phyloP scores from a whole-genome alignment of 192 early-diverging fungal species.

The Podila horticola region DNA sequence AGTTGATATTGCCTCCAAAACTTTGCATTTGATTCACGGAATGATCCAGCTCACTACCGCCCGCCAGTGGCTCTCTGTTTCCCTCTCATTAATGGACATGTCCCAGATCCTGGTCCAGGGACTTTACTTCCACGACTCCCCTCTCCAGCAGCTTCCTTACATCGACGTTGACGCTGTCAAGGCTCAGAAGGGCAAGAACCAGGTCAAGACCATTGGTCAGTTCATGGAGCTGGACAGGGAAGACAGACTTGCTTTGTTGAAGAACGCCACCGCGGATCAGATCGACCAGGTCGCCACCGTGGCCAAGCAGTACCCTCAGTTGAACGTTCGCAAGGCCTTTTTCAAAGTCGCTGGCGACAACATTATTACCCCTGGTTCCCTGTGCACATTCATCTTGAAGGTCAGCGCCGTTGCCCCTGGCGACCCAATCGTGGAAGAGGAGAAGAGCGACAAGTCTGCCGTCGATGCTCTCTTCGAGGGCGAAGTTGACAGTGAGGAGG shows the following conservation, averaged over 20 bases:
- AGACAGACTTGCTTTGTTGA: conserved; percentile 67
- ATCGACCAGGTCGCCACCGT: conserved; percentile 76
- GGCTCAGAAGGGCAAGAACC: conserved; percentile 71
- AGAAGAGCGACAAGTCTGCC: conserved; percentile 30
- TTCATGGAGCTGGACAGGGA: conserved; percentile 72
- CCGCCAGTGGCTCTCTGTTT: conserved; percentile 84
- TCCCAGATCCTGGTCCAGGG: conserved; percentile 93
- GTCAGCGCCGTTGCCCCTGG: conserved; percentile 53
- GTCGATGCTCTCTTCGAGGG: conserved; percentile 49
- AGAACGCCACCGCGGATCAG: conserved; percentile 66
- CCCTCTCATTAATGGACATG: conserved; percentile 81
- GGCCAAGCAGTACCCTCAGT: conserved; percentile 80
- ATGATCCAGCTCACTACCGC: conserved; percentile 89
- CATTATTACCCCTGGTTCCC: conserved; percentile 79
- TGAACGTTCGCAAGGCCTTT: conserved; percentile 79
- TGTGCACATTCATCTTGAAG: conserved; percentile 78
- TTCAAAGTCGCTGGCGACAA: conserved; percentile 84
- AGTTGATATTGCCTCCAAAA: conserved; percentile 76
- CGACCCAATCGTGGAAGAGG: conserved; percentile 28
- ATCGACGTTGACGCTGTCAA: conserved; percentile 75
- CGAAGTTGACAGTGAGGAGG: conserved; percentile 49
- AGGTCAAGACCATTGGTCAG: conserved; percentile 72
- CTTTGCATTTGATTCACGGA: conserved; percentile 83
- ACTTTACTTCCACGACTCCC: conserved; percentile 77
- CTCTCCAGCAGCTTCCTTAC: conserved; percentile 88